phyloP scores from a whole-genome alignment of 148 eudicot species.

The Chenopodium formosanum region DNA sequence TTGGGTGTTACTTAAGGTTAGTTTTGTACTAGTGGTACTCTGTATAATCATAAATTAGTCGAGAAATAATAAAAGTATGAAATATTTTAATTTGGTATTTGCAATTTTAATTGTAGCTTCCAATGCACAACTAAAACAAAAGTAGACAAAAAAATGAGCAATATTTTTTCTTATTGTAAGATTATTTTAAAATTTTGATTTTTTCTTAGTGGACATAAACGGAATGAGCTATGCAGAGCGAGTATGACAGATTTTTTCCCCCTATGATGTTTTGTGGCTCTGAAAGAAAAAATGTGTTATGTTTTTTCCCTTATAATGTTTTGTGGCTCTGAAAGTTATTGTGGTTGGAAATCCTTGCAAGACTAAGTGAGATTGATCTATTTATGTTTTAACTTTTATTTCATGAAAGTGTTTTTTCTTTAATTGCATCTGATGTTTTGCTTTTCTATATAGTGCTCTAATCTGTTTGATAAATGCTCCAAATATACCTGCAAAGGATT shows the following conservation, averaged over 20 bases:
- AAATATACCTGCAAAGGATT: conserved; percentile 89
- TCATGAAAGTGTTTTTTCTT: neutral
- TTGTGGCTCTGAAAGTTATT: conserved; percentile 46
- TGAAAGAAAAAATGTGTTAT: neutral
- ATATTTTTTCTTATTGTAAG: too few species aligned
- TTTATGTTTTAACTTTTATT: neutral
- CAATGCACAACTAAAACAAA: too few species aligned
- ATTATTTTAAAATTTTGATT: too few species aligned
- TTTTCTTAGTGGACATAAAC: conserved; percentile 84
- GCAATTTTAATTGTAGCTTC: too few species aligned
- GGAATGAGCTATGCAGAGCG: conserved; percentile 86
- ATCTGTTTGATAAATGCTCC: conserved; percentile 98
- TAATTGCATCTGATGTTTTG: neutral
- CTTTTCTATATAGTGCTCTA: conserved; percentile 61
- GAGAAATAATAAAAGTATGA: too few species aligned
- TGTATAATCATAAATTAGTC: too few species aligned
- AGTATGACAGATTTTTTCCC: conserved; percentile 34
- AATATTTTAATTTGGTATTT: too few species aligned
- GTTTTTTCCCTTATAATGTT: conserved; percentile 33
- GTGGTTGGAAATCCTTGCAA: conserved; percentile 99
- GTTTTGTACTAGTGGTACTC: too few species aligned
- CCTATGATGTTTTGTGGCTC: neutral
- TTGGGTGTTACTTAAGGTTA: too few species aligned
- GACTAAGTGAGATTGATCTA: conserved; percentile 61
- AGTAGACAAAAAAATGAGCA: too few species aligned